phyloP scores from a whole-genome alignment of 352 stramenopile genomes.

The Phytophthora cactorum region DNA sequence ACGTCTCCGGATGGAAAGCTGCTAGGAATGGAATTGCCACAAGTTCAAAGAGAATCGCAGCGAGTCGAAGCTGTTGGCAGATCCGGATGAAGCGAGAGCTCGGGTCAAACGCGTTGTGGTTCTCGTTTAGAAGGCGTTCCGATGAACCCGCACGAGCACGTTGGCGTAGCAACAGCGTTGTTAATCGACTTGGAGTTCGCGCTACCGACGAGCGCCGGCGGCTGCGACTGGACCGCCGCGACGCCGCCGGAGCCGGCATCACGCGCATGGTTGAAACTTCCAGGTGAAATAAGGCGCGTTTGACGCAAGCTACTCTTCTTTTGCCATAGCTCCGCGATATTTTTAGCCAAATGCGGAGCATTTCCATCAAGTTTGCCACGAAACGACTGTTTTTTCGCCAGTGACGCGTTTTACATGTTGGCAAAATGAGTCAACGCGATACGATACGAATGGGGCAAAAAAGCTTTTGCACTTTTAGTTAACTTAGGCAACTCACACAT shows the following conservation, averaged over 20 bases:
- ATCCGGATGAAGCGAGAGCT: conserved; percentile 55
- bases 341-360: conserved; percentile 2
- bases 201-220: conserved; percentile 34
- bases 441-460: background rate
- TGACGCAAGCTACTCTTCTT: too few species aligned
- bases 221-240: conserved; percentile 17
- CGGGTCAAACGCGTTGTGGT: conserved; percentile 67
- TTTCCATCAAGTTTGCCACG: conserved; percentile 3
- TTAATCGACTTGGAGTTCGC: conserved; percentile 13
- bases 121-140: conserved; percentile 54
- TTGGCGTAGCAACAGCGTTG: conserved; percentile 35
- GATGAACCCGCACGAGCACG: conserved; percentile 51
- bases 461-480: background rate
- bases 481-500: background rate
- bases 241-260: conserved; percentile 17
- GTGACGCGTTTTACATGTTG: background rate
- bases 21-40: conserved; percentile 53
- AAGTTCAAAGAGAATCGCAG: conserved; percentile 61
- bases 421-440: background rate
- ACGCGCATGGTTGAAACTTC: conserved; percentile 24
- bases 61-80: conserved; percentile 63
- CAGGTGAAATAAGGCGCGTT: conserved; percentile 4
- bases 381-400: conserved; percentile 10
- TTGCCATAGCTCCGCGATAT: conserved; percentile 5
- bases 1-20: conserved; percentile 34